Evolutionary conservation across 1,284 basidiomycete genomes (phyloP).

Genomic region (Apiotrichum brassicae): DNA sequence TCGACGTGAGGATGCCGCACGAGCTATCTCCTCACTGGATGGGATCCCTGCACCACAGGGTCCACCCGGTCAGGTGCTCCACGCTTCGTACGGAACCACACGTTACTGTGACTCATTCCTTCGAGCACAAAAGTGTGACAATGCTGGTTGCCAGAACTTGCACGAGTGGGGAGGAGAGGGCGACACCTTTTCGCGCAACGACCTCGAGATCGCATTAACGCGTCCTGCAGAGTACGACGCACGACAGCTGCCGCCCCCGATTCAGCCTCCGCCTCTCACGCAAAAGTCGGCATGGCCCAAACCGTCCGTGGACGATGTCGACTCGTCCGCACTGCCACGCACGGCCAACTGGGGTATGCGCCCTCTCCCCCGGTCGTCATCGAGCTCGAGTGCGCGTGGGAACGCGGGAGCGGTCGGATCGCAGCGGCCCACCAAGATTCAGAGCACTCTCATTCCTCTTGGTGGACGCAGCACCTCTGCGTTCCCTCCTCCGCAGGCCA

Average conservation of each 20-base stretch:
- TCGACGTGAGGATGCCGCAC: conserved; percentile 87
- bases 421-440: conserved; percentile 31
- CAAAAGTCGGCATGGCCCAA: conserved; percentile 34
- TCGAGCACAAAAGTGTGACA: conserved; percentile 72
- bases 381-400: conserved; percentile 4
- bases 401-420: conserved; percentile 19
- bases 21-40: conserved; percentile 88
- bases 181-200: conserved; percentile 91
- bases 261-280: conserved; percentile 25
- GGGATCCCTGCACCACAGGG: conserved; percentile 73
- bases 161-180: conserved; percentile 99
- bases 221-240: conserved; percentile 43
- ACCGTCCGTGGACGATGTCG: conserved; percentile 35
- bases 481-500: conserved; percentile 52
- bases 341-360: conserved; percentile 68
- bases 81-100: conserved; percentile 92
- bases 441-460: conserved; percentile 34
- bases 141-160: conserved; percentile 73
- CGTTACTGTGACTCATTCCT: conserved; percentile 98
- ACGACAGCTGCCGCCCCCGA: conserved; percentile 35
- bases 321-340: conserved; percentile 59
- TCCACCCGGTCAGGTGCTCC: conserved; percentile 70
- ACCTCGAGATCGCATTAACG: conserved; percentile 67
- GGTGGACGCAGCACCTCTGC: conserved; percentile 30
- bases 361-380: conserved; percentile 10